A percentile compares a stretch with the other conserved stretches of the same genome.
Conservation (phyloP, 139 green algal genomes). For the Mesostigma viride region DNA sequence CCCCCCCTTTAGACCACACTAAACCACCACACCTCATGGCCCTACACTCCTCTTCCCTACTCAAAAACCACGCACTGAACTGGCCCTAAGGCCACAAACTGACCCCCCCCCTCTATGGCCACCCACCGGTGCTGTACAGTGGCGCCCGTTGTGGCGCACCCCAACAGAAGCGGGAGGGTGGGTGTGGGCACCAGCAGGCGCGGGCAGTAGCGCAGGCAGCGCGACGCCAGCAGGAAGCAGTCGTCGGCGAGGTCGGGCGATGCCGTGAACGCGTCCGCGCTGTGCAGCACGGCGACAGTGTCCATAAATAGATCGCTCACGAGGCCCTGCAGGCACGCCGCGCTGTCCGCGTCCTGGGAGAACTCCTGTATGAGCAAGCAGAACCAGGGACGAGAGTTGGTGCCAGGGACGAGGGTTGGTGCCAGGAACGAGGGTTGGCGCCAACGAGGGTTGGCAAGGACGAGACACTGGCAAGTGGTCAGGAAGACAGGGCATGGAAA, state of each 20-base stretch:
- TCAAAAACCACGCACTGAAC: neutral
- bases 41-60: neutral
- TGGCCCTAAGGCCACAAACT: too few species aligned
- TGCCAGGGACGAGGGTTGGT: too few species aligned
- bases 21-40: neutral
- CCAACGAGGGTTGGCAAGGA: too few species aligned
- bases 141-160: constrained; percentile 19
- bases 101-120: too few species aligned
- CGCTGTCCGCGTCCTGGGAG: neutral
- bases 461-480: too few species aligned
- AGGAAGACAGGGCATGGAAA: too few species aligned
- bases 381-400: too few species aligned
- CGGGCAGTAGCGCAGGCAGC: constrained; percentile 31
- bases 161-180: constrained; percentile 13
- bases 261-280: constrained; percentile 20
- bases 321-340: neutral
- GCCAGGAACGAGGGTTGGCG: too few species aligned
- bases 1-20: neutral
- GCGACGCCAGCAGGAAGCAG: constrained; percentile 28
- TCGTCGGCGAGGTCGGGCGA: constrained; percentile 27
- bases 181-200: constrained; percentile 17
- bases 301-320: neutral
- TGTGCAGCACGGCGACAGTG: neutral
- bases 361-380: too few species aligned
- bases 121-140: constrained; percentile 22